These are phyloP conservation scores for Sugiyamaella sp. DNA, from an alignment of 1,139 yeast species.

Conservation along the genomic window DNA sequence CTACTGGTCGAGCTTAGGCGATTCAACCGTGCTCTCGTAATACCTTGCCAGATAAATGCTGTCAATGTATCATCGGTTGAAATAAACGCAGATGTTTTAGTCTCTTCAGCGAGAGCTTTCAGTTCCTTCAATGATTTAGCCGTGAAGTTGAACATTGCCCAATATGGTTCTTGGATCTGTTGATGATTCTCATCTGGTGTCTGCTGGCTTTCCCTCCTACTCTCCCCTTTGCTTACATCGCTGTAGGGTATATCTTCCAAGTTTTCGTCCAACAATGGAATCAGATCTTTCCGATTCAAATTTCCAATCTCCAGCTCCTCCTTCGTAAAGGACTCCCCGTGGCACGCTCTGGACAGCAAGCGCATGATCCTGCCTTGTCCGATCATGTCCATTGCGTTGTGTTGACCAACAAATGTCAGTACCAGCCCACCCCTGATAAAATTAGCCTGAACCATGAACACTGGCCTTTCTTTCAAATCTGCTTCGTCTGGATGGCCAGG, in stretches of 20 bases:
- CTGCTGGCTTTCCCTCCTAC: background rate
- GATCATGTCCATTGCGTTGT: slow-evolving; percentile 26
- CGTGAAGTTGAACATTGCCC: slow-evolving; percentile 23
- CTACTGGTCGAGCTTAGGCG: slow-evolving; percentile 12
- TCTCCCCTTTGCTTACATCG: background rate
- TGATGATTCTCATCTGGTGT: background rate
- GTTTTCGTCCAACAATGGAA: slow-evolving; percentile 20
- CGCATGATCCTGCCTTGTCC: slow-evolving; percentile 27
- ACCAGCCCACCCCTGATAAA: slow-evolving; percentile 26
- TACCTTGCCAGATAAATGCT: slow-evolving; percentile 27
- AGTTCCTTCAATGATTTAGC: slow-evolving; percentile 6
- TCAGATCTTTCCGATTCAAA: slow-evolving; percentile 1
- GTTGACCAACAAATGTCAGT: slow-evolving; percentile 27
- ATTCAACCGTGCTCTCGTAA: slow-evolving; percentile 21
- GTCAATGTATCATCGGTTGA: slow-evolving; percentile 29
- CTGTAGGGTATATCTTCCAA: slow-evolving; percentile 10
- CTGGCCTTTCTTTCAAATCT: slow-evolving; percentile 15
- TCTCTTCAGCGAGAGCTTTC: slow-evolving; percentile 18
- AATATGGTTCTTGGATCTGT: background rate
- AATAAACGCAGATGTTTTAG: slow-evolving; percentile 16
- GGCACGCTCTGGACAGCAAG: slow-evolving; percentile 26
- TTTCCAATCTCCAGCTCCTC: slow-evolving; percentile 23
- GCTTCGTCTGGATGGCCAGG: slow-evolving; percentile 13
- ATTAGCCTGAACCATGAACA: slow-evolving; percentile 25
- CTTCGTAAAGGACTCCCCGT: slow-evolving; percentile 16